These are phyloP conservation scores for Diaporthe citri DNA, from an alignment of 2,329 filamentous ascomycete genomes.

Conservation along the genomic window DNA sequence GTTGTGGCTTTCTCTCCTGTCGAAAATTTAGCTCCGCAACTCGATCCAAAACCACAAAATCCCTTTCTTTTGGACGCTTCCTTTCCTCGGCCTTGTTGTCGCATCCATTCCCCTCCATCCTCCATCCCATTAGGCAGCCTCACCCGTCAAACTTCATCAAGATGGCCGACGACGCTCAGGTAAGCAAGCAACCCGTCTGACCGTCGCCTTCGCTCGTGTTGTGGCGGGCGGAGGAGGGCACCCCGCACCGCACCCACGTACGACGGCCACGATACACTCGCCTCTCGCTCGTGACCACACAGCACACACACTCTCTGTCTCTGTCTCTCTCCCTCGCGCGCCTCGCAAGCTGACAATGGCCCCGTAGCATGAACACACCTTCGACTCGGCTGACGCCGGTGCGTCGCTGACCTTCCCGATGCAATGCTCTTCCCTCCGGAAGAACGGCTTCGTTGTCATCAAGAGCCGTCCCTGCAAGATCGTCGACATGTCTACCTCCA, in stretches of 20 bases:
- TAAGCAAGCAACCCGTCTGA: constrained; percentile 52
- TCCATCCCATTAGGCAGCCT: constrained; percentile 29
- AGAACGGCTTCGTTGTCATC: constrained; percentile 99
- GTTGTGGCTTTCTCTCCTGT: constrained; percentile 11
- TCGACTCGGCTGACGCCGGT: constrained; percentile 95
- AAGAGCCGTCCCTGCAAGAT: constrained; percentile 99
- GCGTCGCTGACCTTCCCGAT: constrained; percentile 94
- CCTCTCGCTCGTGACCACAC: neutral
- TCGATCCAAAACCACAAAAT: neutral
- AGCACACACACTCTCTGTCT: neutral
- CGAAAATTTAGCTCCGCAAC: constrained; percentile 8
- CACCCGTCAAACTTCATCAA: constrained; percentile 59
- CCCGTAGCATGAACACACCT: constrained; percentile 75
- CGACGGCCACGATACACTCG: constrained; percentile 39
- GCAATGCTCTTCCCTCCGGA: constrained; percentile 99
- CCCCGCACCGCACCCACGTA: constrained; percentile 57
- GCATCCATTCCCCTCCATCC: constrained; percentile 34
- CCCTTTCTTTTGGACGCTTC: constrained; percentile 34
- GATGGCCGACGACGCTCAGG: constrained; percentile 69
- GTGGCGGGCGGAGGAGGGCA: constrained; percentile 53
- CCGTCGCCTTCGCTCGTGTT: constrained; percentile 39
- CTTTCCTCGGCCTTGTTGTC: constrained; percentile 34
- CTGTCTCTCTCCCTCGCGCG: constrained; percentile 27
- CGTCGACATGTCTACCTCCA: constrained; percentile 99
- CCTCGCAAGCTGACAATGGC: constrained; percentile 27